Conservation (phyloP, 495 filamentous ascomycete genomes). For the Terfezia boudieri region DNA sequence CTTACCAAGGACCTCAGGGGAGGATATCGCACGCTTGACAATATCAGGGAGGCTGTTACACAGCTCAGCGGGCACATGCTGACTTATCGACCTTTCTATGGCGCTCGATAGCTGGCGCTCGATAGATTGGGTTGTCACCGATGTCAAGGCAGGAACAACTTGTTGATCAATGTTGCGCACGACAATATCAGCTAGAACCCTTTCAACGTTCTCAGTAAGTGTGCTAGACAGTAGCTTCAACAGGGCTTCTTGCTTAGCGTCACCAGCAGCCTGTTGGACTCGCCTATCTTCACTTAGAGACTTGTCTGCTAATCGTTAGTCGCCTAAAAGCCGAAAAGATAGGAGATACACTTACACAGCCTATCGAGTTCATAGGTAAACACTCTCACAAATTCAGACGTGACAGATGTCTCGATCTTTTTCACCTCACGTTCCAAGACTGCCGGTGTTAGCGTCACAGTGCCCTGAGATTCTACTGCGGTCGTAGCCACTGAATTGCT, state of each 20-base stretch:
- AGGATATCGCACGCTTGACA: slow-evolving; percentile 39
- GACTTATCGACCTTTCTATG: slow-evolving; percentile 22
- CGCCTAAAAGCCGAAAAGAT: neutral
- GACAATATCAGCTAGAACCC: slow-evolving; percentile 49
- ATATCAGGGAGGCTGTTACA: slow-evolving; percentile 32
- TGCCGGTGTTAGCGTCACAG: slow-evolving; percentile 16
- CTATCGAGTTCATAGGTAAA: slow-evolving; percentile 34
- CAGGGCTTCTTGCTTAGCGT: slow-evolving; percentile 52
- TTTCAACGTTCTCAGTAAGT: slow-evolving; percentile 73
- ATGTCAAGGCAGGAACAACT: slow-evolving; percentile 30
- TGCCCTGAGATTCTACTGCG: slow-evolving; percentile 1
- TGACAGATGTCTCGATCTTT: slow-evolving; percentile 32
- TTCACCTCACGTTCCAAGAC: slow-evolving; percentile 31
- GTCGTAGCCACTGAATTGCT: slow-evolving; percentile 5
- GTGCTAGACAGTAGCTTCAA: slow-evolving; percentile 72
- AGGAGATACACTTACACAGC: slow-evolving; percentile 21
- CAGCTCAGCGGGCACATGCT: slow-evolving; percentile 31
- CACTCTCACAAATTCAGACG: slow-evolving; percentile 31
- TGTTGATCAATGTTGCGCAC: slow-evolving; percentile 38
- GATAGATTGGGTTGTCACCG: slow-evolving; percentile 29
- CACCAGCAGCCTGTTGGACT: slow-evolving; percentile 35
- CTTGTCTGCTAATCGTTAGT: slow-evolving; percentile 21
- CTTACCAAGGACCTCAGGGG: slow-evolving; percentile 40
- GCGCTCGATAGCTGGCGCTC: slow-evolving; percentile 37
- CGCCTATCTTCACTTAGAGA: slow-evolving; percentile 44